Conservation (phyloP, 176 grass and related monocot genomes). For the Carex littledalei region DNA sequence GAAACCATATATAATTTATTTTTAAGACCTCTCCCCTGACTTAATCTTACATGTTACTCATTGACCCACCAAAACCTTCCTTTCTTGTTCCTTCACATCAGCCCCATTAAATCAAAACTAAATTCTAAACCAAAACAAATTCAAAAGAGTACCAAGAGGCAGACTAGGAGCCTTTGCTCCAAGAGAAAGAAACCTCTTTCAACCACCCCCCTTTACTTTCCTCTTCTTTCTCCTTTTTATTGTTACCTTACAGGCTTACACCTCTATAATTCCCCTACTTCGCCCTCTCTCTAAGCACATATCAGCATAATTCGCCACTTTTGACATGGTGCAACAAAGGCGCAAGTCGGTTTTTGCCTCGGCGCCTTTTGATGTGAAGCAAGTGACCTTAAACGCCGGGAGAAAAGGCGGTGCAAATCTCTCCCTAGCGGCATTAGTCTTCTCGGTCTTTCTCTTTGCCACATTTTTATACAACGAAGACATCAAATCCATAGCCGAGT, state of each 20-base stretch:
- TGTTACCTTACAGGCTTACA: background rate
- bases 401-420: constrained; percentile 66
- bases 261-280: constrained; percentile 10
- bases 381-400: constrained; percentile 53
- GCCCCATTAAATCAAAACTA: constrained; percentile 24
- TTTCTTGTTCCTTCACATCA: background rate
- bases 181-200: constrained; percentile 24
- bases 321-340: constrained; percentile 59
- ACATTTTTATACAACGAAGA: constrained; percentile 96
- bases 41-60: constrained; percentile 61
- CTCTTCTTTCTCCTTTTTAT: background rate
- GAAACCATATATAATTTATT: background rate
- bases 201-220: constrained; percentile 12
- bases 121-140: constrained; percentile 10
- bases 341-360: constrained; percentile 64
- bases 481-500: constrained; percentile 87
- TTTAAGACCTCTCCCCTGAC: background rate
- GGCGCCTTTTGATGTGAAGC: constrained; percentile 63
- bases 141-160: constrained; percentile 17
- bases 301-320: constrained; percentile 13
- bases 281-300: constrained; percentile 6
- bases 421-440: constrained; percentile 52
- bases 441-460: constrained; percentile 69
- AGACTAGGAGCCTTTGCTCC: constrained; percentile 1
- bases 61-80: constrained; percentile 29